phyloP scores from a whole-genome alignment of 148 eudicot species.

The Limonium bicolor region DNA sequence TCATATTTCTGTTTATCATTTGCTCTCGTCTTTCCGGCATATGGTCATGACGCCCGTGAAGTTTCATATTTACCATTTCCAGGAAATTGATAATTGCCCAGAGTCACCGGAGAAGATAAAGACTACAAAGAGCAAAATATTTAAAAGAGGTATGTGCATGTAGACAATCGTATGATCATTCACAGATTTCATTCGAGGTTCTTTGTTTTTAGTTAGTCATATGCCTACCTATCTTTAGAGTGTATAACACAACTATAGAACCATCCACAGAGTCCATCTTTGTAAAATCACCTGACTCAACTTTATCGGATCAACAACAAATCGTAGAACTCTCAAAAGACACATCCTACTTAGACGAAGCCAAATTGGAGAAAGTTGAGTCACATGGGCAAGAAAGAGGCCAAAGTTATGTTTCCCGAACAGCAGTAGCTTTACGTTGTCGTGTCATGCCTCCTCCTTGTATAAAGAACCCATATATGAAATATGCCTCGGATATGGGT shows the following conservation, averaged over 20 bases:
- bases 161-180: neutral
- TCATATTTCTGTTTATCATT: too few relatives aligned
- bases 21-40: too few relatives aligned
- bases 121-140: conserved; percentile 39
- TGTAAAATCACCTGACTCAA: conserved; percentile 17
- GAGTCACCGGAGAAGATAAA: conserved; percentile 71
- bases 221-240: too few relatives aligned
- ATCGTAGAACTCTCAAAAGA: conserved; percentile 31
- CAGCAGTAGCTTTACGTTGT: conserved; percentile 86
- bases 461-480: conserved; percentile 57
- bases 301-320: conserved; percentile 17
- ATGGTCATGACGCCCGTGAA: too few relatives aligned
- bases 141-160: conserved; percentile 30
- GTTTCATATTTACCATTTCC: too few relatives aligned
- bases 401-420: conserved; percentile 47
- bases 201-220: too few relatives aligned
- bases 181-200: too few relatives aligned
- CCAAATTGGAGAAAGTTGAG: conserved; percentile 17
- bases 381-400: conserved; percentile 16
- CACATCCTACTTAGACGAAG: conserved; percentile 18
- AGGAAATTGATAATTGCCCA: conserved; percentile 63
- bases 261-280: conserved; percentile 22
- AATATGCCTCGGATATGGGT: conserved; percentile 26
- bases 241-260: too few relatives aligned
- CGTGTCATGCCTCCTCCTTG: conserved; percentile 98